These are phyloP conservation scores for Chaetomiaceae sp. DNA, from an alignment of 2,329 filamentous ascomycete species.

Conservation along the genomic window DNA sequence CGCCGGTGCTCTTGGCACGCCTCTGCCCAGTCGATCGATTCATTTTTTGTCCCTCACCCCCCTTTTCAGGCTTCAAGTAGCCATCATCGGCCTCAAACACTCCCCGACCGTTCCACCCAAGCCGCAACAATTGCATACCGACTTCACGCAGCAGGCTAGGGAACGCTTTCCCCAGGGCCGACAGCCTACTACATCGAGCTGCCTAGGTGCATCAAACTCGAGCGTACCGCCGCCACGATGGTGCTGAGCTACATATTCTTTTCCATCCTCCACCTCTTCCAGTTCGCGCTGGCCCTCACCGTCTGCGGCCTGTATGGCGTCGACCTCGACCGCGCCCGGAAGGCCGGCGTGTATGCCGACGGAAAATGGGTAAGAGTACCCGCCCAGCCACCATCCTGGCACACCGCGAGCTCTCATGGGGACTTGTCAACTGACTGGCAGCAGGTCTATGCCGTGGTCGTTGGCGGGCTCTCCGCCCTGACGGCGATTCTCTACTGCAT, in stretches of 20 bases:
- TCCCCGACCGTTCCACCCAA: no score
- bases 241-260: slow-evolving; percentile 49
- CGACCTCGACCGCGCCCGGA: slow-evolving; percentile 53
- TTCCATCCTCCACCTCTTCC: slow-evolving; percentile 61
- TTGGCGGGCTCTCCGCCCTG: slow-evolving; percentile 58
- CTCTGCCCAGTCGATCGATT: no score
- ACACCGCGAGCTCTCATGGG: no score
- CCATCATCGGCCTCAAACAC: no score
- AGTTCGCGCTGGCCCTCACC: slow-evolving; percentile 69
- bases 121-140: no score
- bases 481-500: slow-evolving; percentile 61
- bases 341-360: slow-evolving; percentile 46
- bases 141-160: no score
- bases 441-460: slow-evolving; percentile 65
- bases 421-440: no score
- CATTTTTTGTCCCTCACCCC: no score
- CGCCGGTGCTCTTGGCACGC: not conserved
- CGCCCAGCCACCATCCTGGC: not conserved
- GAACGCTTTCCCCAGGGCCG: no score
- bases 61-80: no score
- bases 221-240: slow-evolving; percentile 20
- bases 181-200: no score
- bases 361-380: slow-evolving; percentile 60
- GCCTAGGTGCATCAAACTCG: no score
- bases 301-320: slow-evolving; percentile 73